Evolutionary conservation across 495 filamentous ascomycete genomes (phyloP), one percentile per base, ranked within the genome.

Genomic region (Penicillium robsamsonii): DNA sequence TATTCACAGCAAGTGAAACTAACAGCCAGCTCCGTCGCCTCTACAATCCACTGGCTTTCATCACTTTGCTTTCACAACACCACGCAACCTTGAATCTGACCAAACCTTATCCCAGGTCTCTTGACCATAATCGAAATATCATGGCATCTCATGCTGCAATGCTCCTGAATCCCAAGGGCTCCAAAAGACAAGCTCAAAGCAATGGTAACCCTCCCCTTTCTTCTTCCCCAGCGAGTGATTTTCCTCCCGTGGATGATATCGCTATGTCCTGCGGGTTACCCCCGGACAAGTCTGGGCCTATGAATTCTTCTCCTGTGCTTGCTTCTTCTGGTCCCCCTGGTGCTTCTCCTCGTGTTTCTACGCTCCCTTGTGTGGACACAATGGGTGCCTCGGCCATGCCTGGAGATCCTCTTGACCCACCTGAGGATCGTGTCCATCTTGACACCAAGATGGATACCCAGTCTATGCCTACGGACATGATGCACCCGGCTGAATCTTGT

Each of bases 81-180:
- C 24, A 18, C 41, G 13, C 18, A 12, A 18, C 22, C 7, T 4
- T 37, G 5, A 18, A 42, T 17, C 38, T 17, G 6, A 20, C n/a
- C 11, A 42, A 20, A 20, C 6, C 25, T 20, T 47, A 17, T 41
- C n/a, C 29, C 29, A n/a, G 10, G 24, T 18, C n/a, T 7, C 12
- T 13, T 27, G n/a, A 37, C 5, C 2, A 22, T 6, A 35, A 18
- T 17, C 18, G 20, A 58, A 51, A 51, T 50, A 64, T 18, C 59
- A 77, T 79, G 76, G 73, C 70, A 35, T 76, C 75, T 35, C 60
- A 72, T 44, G 69, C 76, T 29, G 72, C 73, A 30, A 75, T 77
- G 73, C 67, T 77, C 33, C 54, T 77, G 57, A 69, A 77, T 54
- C 76, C 74, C 31, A 70, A 71, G 56, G 67, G 57, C 41, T 70